These are phyloP conservation scores for Stemphylium lycopersici DNA, from an alignment of 2,329 filamentous ascomycete species.

Conservation along the genomic window DNA sequence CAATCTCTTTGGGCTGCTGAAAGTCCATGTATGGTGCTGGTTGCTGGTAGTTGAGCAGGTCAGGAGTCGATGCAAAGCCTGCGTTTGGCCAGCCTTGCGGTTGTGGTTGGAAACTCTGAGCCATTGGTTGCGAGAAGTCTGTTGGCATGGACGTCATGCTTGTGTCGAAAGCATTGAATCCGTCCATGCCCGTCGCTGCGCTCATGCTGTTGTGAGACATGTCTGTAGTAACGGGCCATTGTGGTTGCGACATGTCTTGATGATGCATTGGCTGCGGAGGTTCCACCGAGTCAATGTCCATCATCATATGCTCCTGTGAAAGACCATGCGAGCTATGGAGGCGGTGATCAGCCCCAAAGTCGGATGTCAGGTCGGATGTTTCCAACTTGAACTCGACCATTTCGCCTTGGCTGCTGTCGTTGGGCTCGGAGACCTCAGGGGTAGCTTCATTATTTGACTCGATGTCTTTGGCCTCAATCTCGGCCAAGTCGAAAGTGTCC, in stretches of 20 bases:
- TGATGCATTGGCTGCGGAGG: conserved; percentile 39
- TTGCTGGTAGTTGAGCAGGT: conserved; percentile 44
- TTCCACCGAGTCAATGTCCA: conserved; percentile 46
- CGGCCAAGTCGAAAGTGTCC: conserved; percentile 63
- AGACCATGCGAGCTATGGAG: conserved; percentile 41
- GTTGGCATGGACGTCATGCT: conserved; percentile 40
- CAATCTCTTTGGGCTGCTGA: conserved; percentile 37
- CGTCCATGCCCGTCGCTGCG: conserved; percentile 36
- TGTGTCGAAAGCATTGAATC: conserved; percentile 37
- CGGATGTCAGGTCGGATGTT: conserved; percentile 36
- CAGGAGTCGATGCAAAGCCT: conserved; percentile 45
- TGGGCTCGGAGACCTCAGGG: conserved; percentile 32
- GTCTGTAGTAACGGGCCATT: conserved; percentile 45
- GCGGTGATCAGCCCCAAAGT: conserved; percentile 31
- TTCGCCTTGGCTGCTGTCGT: conserved; percentile 37
- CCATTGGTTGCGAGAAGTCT: conserved; percentile 42
- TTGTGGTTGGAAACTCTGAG: conserved; percentile 38
- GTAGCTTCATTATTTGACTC: conserved; percentile 33
- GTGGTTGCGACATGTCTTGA: conserved; percentile 34
- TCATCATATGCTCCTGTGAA: conserved; percentile 40
- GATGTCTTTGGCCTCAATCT: conserved; percentile 40
- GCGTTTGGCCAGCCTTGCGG: conserved; percentile 41
- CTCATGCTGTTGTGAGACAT: conserved; percentile 39
- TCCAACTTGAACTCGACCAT: conserved; percentile 46
- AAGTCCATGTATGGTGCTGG: conserved; percentile 41